Percentiles rank a stretch among this genome's conserved stretches.
These are phyloP conservation scores for Podochytrium sp. DNA, from an alignment of 192 early-diverging fungal species.

Conservation along the genomic window DNA sequence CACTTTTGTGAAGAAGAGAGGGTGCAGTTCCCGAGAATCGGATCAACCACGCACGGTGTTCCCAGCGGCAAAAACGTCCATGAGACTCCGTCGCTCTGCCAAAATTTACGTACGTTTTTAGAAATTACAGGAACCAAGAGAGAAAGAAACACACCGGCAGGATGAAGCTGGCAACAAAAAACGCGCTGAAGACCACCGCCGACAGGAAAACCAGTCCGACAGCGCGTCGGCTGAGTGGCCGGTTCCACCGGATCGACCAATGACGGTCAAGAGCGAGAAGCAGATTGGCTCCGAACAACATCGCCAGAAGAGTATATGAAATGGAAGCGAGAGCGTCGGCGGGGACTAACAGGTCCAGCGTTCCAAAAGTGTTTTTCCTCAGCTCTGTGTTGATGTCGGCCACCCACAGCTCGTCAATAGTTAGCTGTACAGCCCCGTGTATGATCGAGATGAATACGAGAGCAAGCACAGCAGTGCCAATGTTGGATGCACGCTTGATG, in stretches of 20 bases:
- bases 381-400: background rate
- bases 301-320: background rate
- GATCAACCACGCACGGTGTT: background rate
- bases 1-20: background rate
- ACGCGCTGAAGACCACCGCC: background rate
- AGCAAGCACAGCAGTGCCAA: background rate
- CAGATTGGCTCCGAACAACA: constrained; percentile 9
- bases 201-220: background rate
- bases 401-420: constrained; percentile 14
- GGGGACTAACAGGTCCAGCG: background rate
- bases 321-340: background rate
- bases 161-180: background rate
- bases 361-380: background rate
- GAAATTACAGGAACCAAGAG: no score
- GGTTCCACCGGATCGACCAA: constrained; percentile 3
- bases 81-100: background rate
- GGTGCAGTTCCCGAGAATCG: background rate
- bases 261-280: constrained; percentile 22
- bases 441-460: background rate
- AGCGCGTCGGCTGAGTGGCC: background rate
- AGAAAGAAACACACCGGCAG: background rate
- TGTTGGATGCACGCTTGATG: background rate
- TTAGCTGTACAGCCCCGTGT: background rate
- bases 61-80: constrained; percentile 16
- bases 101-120: no score